phyloP scores from a whole-genome alignment of 495 filamentous ascomycete genomes.

The Bombardia bombarda region DNA sequence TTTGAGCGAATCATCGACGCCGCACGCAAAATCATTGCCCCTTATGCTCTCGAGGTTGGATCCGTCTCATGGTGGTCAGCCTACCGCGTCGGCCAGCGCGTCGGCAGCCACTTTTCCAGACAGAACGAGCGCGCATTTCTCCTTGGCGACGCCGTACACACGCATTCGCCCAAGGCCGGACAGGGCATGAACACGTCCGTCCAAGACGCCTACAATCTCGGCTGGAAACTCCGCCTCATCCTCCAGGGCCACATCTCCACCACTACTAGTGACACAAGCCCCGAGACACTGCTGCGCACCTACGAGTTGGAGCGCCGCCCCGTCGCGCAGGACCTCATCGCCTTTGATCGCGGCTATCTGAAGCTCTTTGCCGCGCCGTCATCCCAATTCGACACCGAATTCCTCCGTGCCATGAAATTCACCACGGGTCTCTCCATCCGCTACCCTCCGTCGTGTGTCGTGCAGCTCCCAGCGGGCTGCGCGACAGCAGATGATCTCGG shows the following conservation, averaged over 20 bases:
- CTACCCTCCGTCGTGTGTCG: slow-evolving; percentile 7
- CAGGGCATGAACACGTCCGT: slow-evolving; percentile 71
- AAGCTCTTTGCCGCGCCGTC: slow-evolving; percentile 35
- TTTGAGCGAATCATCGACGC: slow-evolving; percentile 49
- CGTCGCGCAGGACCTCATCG: slow-evolving; percentile 65
- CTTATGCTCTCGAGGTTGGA: slow-evolving; percentile 46
- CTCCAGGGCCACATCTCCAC: slow-evolving; percentile 33
- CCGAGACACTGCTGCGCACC: slow-evolving; percentile 50
- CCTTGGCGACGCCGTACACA: slow-evolving; percentile 55
- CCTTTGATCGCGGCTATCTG: slow-evolving; percentile 58
- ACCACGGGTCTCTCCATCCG: slow-evolving; percentile 22
- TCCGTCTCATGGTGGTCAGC: slow-evolving; percentile 29
- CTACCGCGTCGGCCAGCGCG: slow-evolving; percentile 65
- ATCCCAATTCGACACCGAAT: slow-evolving; percentile 25
- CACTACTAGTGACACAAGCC: slow-evolving; percentile 19
- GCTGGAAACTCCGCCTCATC: slow-evolving; percentile 64
- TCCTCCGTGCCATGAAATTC: slow-evolving; percentile 28
- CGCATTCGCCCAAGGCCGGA: slow-evolving; percentile 62
- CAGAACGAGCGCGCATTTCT: slow-evolving; percentile 54
- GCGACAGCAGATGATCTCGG: slow-evolving; percentile 12
- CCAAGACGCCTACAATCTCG: slow-evolving; percentile 64
- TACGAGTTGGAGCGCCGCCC: slow-evolving; percentile 62
- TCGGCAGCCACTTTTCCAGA: slow-evolving; percentile 54
- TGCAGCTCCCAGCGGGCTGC: background rate
- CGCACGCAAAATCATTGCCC: slow-evolving; percentile 51